Evolutionary conservation across 257 asterid species (phyloP).

Genomic region (Thymus quinquecostatus): DNA sequence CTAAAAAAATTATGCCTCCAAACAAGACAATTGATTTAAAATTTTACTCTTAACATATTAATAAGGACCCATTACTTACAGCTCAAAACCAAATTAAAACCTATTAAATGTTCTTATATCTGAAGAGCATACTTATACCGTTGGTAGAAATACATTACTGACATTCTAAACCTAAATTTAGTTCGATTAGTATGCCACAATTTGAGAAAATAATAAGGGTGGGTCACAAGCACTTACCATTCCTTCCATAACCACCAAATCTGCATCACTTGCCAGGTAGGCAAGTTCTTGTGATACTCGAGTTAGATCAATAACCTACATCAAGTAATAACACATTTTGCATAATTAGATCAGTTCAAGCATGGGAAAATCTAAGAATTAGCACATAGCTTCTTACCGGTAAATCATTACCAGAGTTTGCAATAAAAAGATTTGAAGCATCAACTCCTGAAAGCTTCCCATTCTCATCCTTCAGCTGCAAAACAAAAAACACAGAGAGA

Average conservation of each 20-base stretch:
- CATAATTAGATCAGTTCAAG: slow-evolving; percentile 26
- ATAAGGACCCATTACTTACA: not conserved
- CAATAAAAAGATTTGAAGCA: slow-evolving; percentile 76
- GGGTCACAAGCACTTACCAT: slow-evolving; percentile 59
- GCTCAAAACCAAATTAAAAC: not conserved
- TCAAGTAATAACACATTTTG: slow-evolving; percentile 27
- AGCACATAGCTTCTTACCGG: slow-evolving; percentile 65
- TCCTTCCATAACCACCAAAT: slow-evolving; percentile 94
- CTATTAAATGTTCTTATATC: not conserved
- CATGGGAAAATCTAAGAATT: slow-evolving; percentile 8
- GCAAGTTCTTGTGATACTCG: slow-evolving; percentile 93
- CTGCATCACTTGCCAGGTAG: slow-evolving; percentile 85
- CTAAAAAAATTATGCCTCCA: too few species aligned
- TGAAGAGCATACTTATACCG: not conserved
- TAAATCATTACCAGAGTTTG: slow-evolving; percentile 91
- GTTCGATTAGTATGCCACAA: slow-evolving; percentile 8
- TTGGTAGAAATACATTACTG: not conserved
- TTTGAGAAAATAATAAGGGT: slow-evolving; percentile 5
- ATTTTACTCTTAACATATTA: not conserved
- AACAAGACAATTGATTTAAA: too few species aligned
- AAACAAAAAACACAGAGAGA: slow-evolving; percentile 30
- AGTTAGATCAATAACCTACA: slow-evolving; percentile 82
- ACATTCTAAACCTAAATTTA: not conserved
- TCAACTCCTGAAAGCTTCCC: slow-evolving; percentile 87
- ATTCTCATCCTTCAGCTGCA: slow-evolving; percentile 81